phyloP scores from a whole-genome alignment of 345 rosid species.

The Orychophragmus violaceus region DNA sequence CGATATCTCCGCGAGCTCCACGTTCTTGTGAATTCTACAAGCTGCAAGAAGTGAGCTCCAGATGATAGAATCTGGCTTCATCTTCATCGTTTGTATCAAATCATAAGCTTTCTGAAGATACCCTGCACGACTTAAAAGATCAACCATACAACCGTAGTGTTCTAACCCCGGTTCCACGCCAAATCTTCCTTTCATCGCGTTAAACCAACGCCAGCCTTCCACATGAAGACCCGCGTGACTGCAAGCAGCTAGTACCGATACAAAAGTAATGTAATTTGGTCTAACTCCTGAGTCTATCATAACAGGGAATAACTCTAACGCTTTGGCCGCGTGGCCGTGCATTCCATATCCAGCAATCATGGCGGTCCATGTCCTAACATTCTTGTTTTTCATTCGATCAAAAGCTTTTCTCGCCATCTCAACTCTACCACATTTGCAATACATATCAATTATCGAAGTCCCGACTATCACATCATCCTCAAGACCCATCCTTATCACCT shows the following conservation, averaged over 20 bases:
- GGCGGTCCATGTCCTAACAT: conserved; percentile 84
- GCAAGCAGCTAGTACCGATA: conserved; percentile 74
- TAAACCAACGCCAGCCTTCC: conserved; percentile 82
- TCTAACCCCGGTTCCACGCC: conserved; percentile 68
- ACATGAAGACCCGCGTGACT: conserved; percentile 74
- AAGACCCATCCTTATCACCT: conserved; percentile 74
- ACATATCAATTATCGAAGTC: conserved; percentile 78
- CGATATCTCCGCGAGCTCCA: conserved; percentile 74
- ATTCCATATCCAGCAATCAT: conserved; percentile 84
- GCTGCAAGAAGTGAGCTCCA: conserved; percentile 93
- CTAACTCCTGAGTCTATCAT: conserved; percentile 56
- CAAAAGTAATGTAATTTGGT: conserved; percentile 80
- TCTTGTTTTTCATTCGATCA: conserved; percentile 57
- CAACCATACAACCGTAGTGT: conserved; percentile 90
- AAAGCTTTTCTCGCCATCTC: conserved; percentile 62
- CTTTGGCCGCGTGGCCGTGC: conserved; percentile 73
- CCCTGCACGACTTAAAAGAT: conserved; percentile 86
- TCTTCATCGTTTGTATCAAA: conserved; percentile 64
- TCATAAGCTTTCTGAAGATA: conserved; percentile 56
- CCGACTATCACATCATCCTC: conserved; percentile 60
- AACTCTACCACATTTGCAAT: conserved; percentile 79
- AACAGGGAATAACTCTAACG: conserved; percentile 55
- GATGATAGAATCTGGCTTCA: conserved; percentile 66
- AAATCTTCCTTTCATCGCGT: conserved; percentile 49
- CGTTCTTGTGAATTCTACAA: conserved; percentile 77